Evolutionary conservation across 352 stramenopile species (phyloP), one percentile per base, ranked within the genome.

Genomic region (Pythium folliculosum): DNA sequence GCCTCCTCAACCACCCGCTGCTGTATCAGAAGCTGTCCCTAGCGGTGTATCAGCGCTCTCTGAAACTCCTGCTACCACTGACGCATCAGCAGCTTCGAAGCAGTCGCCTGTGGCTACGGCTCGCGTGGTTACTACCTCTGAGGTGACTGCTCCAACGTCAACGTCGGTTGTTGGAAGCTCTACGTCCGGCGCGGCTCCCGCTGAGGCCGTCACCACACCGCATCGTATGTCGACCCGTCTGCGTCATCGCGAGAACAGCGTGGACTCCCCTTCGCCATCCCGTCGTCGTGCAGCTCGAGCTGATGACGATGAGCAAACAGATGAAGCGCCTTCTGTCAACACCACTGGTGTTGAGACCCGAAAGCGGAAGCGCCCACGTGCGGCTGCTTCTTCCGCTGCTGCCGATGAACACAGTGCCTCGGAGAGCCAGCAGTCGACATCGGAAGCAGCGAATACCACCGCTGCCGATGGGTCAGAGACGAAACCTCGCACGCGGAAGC

Each of bases 371-470:
- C 78, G 78, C 0, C 65, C 67, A 1, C 73, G 78, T 12, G 27
- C 32, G 3, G 12, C 30, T 30, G 45, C 63, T 32, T 25, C 59
- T 3, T 17, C n/a, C 37, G 43, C 56, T 7, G 75, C 77, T 1
- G 82, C 63, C 19, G 78, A 90, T 52, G 79, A 89, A 2, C 66
- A 77, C 9, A 92, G 84, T 63, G 82, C 72, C 13, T 84, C 73
- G 0, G 82, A 90, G 58, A 90, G 80, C 62, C 81, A 90, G 19
- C 62, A 74, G 1, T 92, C 84, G 19, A 74, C 76, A 12, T 88
- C 83, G 6, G 80, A 88, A 60, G 71, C 73, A 7, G 54, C 50
- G 10, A 67, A 32, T 9, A n/a, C 25, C 0, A 43, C 25, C 43
- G 52, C 23, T 21, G 52, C n/a, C 14, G 44, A 35, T 30, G 60